These are phyloP conservation scores for Parasitella parasitica DNA, from an alignment of 371 early-diverging fungal species.

Conservation along the genomic window DNA sequence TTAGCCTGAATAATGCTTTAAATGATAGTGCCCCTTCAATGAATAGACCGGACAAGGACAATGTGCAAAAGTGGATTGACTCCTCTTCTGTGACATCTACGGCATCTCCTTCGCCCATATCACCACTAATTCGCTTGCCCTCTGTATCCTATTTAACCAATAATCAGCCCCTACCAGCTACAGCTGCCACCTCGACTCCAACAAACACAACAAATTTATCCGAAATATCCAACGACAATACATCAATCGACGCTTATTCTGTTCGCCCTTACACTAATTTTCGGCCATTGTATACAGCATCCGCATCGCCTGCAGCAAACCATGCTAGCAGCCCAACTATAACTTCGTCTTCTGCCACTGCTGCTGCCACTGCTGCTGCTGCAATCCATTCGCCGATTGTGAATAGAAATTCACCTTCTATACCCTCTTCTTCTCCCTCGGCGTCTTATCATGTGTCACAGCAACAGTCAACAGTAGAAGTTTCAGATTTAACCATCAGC, in stretches of 20 bases:
- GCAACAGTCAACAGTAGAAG: not conserved
- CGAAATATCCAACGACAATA: conserved; percentile 6
- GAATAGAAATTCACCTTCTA: not conserved
- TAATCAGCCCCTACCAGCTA: not conserved
- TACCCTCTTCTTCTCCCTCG: conserved; percentile 3
- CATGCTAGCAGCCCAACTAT: not conserved
- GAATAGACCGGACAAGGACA: conserved; percentile 7
- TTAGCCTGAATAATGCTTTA: not conserved
- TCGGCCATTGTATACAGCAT: conserved; percentile 22
- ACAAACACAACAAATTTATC: not conserved
- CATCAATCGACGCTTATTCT: conserved; percentile 25
- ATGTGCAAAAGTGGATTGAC: conserved; percentile 24
- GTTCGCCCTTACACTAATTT: conserved; percentile 33
- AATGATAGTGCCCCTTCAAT: not conserved
- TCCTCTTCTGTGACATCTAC: conserved; percentile 15
- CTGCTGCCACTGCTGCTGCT: not conserved
- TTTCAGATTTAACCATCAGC: not conserved
- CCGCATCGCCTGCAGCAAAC: not conserved
- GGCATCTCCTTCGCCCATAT: conserved; percentile 4
- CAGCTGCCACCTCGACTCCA: not conserved
- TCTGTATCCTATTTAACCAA: conserved; percentile 33
- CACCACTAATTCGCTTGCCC: conserved; percentile 22
- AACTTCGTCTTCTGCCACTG: not conserved
- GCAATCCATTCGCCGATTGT: not conserved
- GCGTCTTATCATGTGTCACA: not conserved